These are phyloP conservation scores for Phytophthora tubulina DNA, from an alignment of 352 stramenopile genomes.

Conservation along the genomic window DNA sequence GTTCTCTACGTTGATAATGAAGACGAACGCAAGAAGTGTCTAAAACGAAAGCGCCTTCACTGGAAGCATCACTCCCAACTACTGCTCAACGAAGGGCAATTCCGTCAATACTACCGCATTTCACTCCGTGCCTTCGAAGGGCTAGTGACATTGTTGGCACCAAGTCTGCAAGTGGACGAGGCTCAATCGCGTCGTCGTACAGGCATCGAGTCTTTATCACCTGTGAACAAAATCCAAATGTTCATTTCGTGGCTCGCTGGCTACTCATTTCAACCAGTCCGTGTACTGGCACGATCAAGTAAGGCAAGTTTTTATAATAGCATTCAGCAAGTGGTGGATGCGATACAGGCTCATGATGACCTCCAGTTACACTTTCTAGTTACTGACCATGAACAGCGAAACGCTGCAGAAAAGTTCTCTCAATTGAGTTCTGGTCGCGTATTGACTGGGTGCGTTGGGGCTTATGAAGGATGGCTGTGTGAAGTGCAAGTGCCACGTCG, in stretches of 20 bases:
- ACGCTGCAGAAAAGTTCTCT: not conserved
- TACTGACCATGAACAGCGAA: not conserved
- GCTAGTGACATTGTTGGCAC: not conserved
- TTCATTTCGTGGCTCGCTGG: constrained; percentile 12
- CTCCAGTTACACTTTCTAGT: constrained; percentile 8
- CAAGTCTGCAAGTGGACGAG: constrained; percentile 3
- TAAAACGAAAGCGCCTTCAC: not conserved
- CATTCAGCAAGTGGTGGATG: constrained; percentile 15
- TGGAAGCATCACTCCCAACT: constrained; percentile 9
- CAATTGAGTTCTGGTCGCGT: not conserved
- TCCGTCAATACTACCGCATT: constrained; percentile 16
- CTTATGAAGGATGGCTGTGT: constrained; percentile 16
- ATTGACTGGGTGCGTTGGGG: constrained; percentile 3
- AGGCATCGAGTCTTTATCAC: not conserved
- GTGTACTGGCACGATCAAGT: not conserved
- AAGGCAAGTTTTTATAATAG: constrained; percentile 6
- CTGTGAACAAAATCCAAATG: constrained; percentile 24
- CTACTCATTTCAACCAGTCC: constrained; percentile 11
- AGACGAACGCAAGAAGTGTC: not conserved
- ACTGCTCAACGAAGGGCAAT: constrained; percentile 18
- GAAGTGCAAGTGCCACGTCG: not conserved
- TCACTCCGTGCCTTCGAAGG: constrained; percentile 7
- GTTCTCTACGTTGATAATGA: not conserved
- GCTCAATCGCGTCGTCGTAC: constrained; percentile 9
- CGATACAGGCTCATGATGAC: not conserved